Base-by-base conservation (phyloP, 495 filamentous ascomycete genomes). In the Sordaria brevicollis region DNA sequence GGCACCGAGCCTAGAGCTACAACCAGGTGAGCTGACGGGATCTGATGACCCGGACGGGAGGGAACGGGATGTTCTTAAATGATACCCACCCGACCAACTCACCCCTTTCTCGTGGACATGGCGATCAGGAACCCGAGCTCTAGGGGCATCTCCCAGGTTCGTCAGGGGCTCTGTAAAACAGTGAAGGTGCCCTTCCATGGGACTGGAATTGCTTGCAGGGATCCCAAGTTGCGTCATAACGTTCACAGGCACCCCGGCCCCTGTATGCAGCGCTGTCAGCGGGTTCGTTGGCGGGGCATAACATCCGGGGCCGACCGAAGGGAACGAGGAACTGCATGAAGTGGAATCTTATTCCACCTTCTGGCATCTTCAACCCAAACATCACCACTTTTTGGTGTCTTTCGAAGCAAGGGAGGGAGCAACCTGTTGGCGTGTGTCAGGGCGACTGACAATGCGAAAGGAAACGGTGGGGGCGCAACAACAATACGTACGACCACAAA, bases 211-310 rank as follows among this genome's bases (percentile, higher is more conserved):
- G 49, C 21, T 29, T 29, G 49, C 49, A 29, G 11, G 49, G 49
- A n/a, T 79, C n/a, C 41, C 35, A 19, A 37, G 54, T 74, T 74
- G 70, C 72, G 72, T 72, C 72, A 74, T 72, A 74, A 69, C 70
- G 49, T 5, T 57, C 49, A 17, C 49, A 57, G n/a, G 21, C 49
- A 57, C 49, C 43, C 21, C 43, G 43, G 21, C 43, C 43, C 43
- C 43, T 57, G 43, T 85, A 69, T 79, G 83, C 65, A 92, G 78
- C 11, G 91, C 80, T 70, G 78, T 84, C 1, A 89, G 90, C 68
- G 90, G 90, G 73, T 91, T 92, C 0, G 89, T n/a, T 25, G 21
- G 49, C 49, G 49, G 49, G 49, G 49, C 21, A 15, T 21, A 15
- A 49, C 19, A 43, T 19, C n/a, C 8, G 41, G 19, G 19, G 35